Conservation (phyloP, 1,284 basidiomycete genomes). For the Ceratobasidium sp. region DNA sequence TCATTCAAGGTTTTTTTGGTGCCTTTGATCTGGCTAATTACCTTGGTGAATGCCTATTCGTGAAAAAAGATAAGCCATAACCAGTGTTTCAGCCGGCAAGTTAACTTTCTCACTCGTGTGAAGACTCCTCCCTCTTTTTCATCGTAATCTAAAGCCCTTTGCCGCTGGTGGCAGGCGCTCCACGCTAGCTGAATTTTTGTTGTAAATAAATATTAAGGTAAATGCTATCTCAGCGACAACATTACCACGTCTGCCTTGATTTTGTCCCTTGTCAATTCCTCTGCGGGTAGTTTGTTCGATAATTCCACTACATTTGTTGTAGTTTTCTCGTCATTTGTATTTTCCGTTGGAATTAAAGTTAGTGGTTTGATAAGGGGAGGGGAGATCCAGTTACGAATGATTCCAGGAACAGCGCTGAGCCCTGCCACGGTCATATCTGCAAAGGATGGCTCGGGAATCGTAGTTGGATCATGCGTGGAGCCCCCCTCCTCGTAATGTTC, state of each 20-base stretch:
- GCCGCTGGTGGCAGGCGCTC: constrained; percentile 9
- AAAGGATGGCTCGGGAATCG: no score
- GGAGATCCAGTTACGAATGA: background rate
- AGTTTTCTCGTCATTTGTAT: no score
- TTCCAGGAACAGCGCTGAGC: no score
- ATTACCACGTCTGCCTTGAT: constrained; percentile 7
- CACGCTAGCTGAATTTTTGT: background rate
- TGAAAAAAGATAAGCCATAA: no score
- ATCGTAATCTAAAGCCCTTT: background rate
- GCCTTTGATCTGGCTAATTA: background rate
- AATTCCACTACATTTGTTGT: background rate
- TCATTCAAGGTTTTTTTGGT: background rate
- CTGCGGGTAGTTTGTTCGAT: background rate
- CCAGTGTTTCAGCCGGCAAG: no score
- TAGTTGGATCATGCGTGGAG: background rate
- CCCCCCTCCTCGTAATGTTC: no score
- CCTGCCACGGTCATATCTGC: no score
- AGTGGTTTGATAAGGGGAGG: background rate
- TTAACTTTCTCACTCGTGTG: background rate
- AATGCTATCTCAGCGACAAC: background rate
- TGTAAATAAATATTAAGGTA: background rate
- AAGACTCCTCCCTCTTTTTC: background rate
- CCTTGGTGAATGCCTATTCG: background rate
- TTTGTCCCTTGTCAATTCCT: background rate
- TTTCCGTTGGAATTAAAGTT: background rate